Conservation (phyloP, 805 yeast species). For the Candida pini region DNA sequence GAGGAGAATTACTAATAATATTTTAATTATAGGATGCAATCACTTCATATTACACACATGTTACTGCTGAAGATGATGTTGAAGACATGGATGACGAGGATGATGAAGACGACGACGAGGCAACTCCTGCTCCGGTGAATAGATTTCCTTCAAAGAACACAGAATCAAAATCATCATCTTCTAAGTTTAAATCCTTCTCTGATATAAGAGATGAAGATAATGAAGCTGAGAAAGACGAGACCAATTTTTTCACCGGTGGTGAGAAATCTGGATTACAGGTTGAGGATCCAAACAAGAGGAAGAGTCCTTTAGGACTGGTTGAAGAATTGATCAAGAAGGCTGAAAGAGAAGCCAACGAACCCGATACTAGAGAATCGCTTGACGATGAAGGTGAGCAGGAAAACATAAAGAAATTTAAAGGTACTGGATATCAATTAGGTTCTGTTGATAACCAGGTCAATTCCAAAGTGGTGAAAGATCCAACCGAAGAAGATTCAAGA, state of each 20-base stretch:
- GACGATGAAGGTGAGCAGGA: constrained; percentile 21
- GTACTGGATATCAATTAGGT: constrained; percentile 50
- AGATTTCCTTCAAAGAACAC: constrained; percentile 1
- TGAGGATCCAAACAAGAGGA: constrained; percentile 54
- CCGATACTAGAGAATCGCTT: constrained; percentile 25
- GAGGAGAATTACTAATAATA: constrained; percentile 1
- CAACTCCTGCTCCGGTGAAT: constrained; percentile 4
- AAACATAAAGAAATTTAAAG: constrained; percentile 38
- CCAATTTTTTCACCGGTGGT: constrained; percentile 48
- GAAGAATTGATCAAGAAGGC: constrained; percentile 63
- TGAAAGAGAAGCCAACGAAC: constrained; percentile 53
- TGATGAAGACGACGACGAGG: constrained; percentile 1
- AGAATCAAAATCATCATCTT: constrained; percentile 1
- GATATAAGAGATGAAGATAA: constrained; percentile 27
- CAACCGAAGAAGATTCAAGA: constrained; percentile 13
- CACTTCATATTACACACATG: constrained; percentile 21
- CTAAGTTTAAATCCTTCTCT: constrained; percentile 27
- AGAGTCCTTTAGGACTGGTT: constrained; percentile 37
- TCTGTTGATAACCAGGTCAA: constrained; percentile 36
- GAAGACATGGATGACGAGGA: constrained; percentile 1
- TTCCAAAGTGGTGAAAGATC: constrained; percentile 28
- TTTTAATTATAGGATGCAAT: constrained; percentile 17
- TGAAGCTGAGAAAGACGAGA: constrained; percentile 30
- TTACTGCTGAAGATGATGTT: constrained; percentile 9
- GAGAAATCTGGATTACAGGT: constrained; percentile 78